A percentile compares a stretch with the other conserved stretches of the same genome.
Evolutionary conservation across 2,329 filamentous ascomycete genomes (phyloP).

Genomic region (Fusarium piperis): DNA sequence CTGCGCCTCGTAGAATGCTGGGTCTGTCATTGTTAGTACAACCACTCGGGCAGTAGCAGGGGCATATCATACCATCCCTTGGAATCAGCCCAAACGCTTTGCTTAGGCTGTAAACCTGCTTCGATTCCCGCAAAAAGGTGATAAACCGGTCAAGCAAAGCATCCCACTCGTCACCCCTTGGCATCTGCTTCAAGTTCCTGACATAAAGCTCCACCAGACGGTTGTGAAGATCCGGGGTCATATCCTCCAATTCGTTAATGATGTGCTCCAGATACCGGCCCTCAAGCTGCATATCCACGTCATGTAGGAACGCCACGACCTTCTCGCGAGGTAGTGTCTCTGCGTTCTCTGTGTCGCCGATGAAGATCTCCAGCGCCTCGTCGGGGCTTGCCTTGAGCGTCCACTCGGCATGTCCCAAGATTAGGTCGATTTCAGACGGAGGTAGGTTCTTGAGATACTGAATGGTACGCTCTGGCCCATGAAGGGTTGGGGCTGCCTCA

Average conservation of each 20-base stretch:
- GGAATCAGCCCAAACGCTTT: slow-evolving; percentile 82
- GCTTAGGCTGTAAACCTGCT: slow-evolving; percentile 78
- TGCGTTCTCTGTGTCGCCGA: slow-evolving; percentile 93
- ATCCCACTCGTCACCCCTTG: slow-evolving; percentile 61
- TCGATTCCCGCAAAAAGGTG: slow-evolving; percentile 77
- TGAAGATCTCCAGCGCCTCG: slow-evolving; percentile 90
- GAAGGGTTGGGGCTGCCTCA: slow-evolving; percentile 66
- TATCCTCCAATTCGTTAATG: slow-evolving; percentile 85
- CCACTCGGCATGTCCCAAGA: slow-evolving; percentile 93
- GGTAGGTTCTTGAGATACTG: slow-evolving; percentile 90
- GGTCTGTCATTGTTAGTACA: slow-evolving; percentile 63
- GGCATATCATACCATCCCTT: slow-evolving; percentile 70
- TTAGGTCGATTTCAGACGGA: slow-evolving; percentile 87
- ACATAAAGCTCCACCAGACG: slow-evolving; percentile 76
- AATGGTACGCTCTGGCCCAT: slow-evolving; percentile 85
- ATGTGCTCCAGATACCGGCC: slow-evolving; percentile 90
- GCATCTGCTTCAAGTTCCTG: slow-evolving; percentile 63
- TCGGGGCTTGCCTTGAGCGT: slow-evolving; percentile 77
- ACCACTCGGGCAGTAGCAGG: background rate
- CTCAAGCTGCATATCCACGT: slow-evolving; percentile 76
- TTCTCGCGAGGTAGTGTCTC: slow-evolving; percentile 83
- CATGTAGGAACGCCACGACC: slow-evolving; percentile 78
- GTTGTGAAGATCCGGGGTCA: slow-evolving; percentile 88
- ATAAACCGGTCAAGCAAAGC: slow-evolving; percentile 74
- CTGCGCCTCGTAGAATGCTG: slow-evolving; percentile 86